phyloP scores from a whole-genome alignment of 2,329 filamentous ascomycete genomes.

The Didymella pinodella region DNA sequence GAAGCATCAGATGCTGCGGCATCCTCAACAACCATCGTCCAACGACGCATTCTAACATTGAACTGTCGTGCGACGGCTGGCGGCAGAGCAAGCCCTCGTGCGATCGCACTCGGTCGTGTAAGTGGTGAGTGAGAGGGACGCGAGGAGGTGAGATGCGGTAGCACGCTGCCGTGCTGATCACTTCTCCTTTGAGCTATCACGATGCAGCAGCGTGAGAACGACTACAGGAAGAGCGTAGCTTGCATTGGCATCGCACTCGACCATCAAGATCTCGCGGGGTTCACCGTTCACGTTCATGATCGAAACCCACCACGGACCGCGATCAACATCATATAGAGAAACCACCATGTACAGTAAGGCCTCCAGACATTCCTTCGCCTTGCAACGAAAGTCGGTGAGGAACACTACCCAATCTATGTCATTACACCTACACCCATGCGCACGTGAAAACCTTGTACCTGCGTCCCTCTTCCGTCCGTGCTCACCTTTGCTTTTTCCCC shows the following conservation, averaged over 20 bases:
- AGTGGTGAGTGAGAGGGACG: background rate
- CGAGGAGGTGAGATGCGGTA: conserved; percentile 16
- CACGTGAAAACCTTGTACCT: conserved; percentile 17
- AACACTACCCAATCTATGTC: background rate
- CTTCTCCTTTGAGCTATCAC: background rate
- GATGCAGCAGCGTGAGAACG: conserved; percentile 18
- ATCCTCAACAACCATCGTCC: conserved; percentile 12
- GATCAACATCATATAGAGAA: background rate
- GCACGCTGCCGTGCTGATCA: conserved; percentile 14
- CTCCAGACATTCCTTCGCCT: background rate
- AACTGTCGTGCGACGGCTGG: conserved; percentile 16
- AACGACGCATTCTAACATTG: conserved; percentile 7
- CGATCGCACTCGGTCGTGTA: conserved; percentile 11
- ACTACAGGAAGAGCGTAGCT: background rate
- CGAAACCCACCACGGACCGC: background rate
- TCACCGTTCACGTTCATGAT: background rate
- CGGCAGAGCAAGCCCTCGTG: conserved; percentile 9
- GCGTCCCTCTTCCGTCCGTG: conserved; percentile 5
- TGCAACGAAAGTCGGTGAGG: conserved; percentile 7
- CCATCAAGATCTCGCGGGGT: background rate
- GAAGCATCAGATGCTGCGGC: conserved; percentile 17
- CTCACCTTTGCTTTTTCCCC: conserved; percentile 15
- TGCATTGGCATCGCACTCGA: background rate
- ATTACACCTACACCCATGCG: background rate
- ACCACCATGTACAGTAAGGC: background rate